A percentile compares a stretch with the other conserved stretches of the same genome.
Conservation (phyloP, 2,329 filamentous ascomycete genomes). For the Sphaceloma murrayae region DNA sequence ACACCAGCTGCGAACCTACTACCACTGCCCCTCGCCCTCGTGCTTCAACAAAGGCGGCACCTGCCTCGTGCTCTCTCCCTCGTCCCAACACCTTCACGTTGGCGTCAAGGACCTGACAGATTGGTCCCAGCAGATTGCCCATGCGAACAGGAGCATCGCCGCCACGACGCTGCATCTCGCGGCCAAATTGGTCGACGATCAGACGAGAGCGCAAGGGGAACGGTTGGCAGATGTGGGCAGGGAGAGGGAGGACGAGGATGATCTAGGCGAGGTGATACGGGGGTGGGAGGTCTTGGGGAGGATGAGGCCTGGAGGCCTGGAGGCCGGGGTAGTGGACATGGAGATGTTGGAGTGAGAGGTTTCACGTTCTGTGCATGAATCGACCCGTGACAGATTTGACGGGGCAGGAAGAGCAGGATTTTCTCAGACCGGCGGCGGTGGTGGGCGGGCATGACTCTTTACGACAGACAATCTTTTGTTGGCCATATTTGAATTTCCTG, state of each 20-base stretch:
- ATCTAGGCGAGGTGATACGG: conserved; percentile 10
- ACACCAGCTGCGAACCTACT: conserved; percentile 14
- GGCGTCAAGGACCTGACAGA: conserved; percentile 13
- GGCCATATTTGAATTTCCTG: too few species aligned
- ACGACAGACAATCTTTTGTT: background rate
- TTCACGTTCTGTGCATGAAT: too few species aligned
- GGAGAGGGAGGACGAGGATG: conserved; percentile 15
- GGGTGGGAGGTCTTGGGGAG: background rate
- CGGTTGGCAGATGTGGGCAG: conserved; percentile 5
- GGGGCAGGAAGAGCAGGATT: too few species aligned
- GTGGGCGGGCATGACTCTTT: too few species aligned
- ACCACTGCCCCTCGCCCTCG: conserved; percentile 14
- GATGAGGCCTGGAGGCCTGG: background rate
- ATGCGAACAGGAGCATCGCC: conserved; percentile 14
- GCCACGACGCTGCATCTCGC: conserved; percentile 13
- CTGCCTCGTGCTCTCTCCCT: conserved; percentile 11
- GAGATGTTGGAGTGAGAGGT: conserved; percentile 15
- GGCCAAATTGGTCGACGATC: conserved; percentile 13
- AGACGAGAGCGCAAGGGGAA: background rate
- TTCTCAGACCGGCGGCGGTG: background rate
- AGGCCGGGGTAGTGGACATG: conserved; percentile 6
- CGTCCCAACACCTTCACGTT: conserved; percentile 11
- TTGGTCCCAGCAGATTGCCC: conserved; percentile 15
- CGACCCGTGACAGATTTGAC: too few species aligned
- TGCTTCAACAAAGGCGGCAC: conserved; percentile 16